phyloP scores from a whole-genome alignment of 2,329 filamentous ascomycete genomes.

The Pseudocercospora ulei region DNA sequence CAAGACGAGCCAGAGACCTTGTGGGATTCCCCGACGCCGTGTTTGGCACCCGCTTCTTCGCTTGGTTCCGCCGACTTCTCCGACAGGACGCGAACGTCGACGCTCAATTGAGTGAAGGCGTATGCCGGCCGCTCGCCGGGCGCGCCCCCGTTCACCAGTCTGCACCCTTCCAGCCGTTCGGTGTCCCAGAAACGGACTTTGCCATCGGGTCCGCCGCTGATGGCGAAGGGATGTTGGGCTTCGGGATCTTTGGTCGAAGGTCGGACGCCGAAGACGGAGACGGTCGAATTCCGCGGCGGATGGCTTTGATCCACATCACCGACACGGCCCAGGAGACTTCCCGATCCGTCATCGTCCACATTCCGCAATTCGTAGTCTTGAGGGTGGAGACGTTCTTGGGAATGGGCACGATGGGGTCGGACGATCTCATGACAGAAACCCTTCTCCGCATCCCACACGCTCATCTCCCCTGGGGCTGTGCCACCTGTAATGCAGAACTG shows the following conservation, averaged over 20 bases:
- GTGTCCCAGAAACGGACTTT: conserved; percentile 93
- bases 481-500: conserved; percentile 86
- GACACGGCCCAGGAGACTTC: conserved; percentile 78
- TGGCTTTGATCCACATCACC: conserved; percentile 49
- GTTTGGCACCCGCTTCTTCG: conserved; percentile 18
- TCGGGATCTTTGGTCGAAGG: conserved; percentile 60
- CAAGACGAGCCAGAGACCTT: too few relatives aligned
- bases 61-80: conserved; percentile 29
- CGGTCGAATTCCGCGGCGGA: conserved; percentile 31
- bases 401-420: conserved; percentile 53
- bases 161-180: conserved; percentile 63
- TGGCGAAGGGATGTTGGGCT: conserved; percentile 66
- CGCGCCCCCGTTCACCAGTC: conserved; percentile 64
- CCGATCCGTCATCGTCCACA: conserved; percentile 78
- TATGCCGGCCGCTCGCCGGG: conserved; percentile 62
- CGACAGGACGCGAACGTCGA: conserved; percentile 37
- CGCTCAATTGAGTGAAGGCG: conserved; percentile 38
- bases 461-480: conserved; percentile 77
- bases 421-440: conserved; percentile 81
- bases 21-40: conserved; percentile 26
- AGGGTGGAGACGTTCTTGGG: conserved; percentile 37
- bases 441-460: conserved; percentile 92
- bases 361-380: conserved; percentile 74
- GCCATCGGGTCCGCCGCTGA: conserved; percentile 81
- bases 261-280: conserved; percentile 54